Evolutionary conservation across 108 stramenopile genomes (phyloP), one percentile per base, ranked within the genome.

Genomic region (Skeletonema grethae): DNA sequence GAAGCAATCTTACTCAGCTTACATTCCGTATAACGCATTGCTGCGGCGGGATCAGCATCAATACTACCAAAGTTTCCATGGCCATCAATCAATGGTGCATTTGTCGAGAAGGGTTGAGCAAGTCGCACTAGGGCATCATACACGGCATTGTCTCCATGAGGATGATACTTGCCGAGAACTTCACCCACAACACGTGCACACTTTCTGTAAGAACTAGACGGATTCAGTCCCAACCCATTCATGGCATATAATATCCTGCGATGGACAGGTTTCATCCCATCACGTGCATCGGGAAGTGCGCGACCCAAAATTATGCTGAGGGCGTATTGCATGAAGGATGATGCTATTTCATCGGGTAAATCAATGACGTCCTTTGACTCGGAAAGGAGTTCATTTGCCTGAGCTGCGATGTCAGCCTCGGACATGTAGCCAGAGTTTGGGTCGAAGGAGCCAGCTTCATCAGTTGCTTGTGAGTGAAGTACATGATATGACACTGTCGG

Each of bases 21-120:
- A 63, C 95, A 95, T 78, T 98, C 98, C 1, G 98, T 98, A 85
- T 98, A 98, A 20, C 98, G 84, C 98, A 98, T 98, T 12, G 98
- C 98, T 1, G 98, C 98, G 11, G 98, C 89, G 15, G 98, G 98
- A 87, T 98, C 98, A 65, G 87, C 90, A 82, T 98, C 98, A 48
- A 98, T 86, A 43, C 82, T 84, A 2, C 98, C 98, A 80, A 98
- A 98, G 71, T 98, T 98, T 11, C 98, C 98, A 77, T 97, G 97
- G 0, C 98, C 98, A 72, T 95, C 93, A 60, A 98, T 88, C 18
- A 98, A 82, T 25, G 88, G 94, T 68, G 80, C 72, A 25, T 84
- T 78, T 70, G 96, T 95, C 6, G 92, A 86, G 67, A 97, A 98
- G 41, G 85, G 78, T 72, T 98, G 98, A 24, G 98, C 97, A 88